A percentile compares a stretch with the other conserved stretches of the same genome.
Conservation (phyloP, 2,329 filamentous ascomycete genomes). For the Cucurbitaria berberidis region DNA sequence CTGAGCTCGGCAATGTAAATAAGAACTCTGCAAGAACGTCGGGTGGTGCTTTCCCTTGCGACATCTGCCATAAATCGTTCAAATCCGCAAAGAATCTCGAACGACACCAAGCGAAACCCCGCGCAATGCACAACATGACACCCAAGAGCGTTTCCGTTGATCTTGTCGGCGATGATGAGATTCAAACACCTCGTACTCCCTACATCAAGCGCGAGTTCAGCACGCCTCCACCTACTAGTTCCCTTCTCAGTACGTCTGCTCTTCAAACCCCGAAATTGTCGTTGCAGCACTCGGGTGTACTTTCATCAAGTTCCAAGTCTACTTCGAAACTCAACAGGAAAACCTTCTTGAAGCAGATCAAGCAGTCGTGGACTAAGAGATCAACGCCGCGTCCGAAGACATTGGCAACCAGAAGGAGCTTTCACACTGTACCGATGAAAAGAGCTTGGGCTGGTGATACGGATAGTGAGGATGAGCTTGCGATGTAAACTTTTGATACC, state of each 20-base stretch:
- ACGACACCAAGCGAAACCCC: slow-evolving; percentile 1
- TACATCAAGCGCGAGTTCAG: slow-evolving; percentile 33
- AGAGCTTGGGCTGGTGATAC: slow-evolving; percentile 17
- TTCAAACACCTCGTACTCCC: slow-evolving; percentile 5
- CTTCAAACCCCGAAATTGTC: slow-evolving; percentile 21
- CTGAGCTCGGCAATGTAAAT: background rate
- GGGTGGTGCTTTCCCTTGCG: background rate
- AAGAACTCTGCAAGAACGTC: background rate
- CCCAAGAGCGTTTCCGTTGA: slow-evolving; percentile 1
- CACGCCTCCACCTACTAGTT: slow-evolving; percentile 16
- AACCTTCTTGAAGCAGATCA: slow-evolving; percentile 25
- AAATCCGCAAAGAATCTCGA: slow-evolving; percentile 4
- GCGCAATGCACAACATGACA: background rate
- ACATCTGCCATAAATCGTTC: slow-evolving; percentile 14
- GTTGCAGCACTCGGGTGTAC: slow-evolving; percentile 1
- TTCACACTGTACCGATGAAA: slow-evolving; percentile 11
- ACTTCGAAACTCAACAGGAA: slow-evolving; percentile 16
- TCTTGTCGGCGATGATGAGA: slow-evolving; percentile 10
- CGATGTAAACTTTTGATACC: slow-evolving; percentile 6
- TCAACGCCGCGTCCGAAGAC: slow-evolving; percentile 10
- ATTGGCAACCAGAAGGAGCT: slow-evolving; percentile 11
- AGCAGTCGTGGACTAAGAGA: slow-evolving; percentile 31
- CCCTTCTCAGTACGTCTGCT: slow-evolving; percentile 17
- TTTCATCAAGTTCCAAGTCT: slow-evolving; percentile 6
- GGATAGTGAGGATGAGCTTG: slow-evolving; percentile 39